Evolutionary conservation across 345 rosid species (phyloP).

Genomic region (Corchorus olitorius): DNA sequence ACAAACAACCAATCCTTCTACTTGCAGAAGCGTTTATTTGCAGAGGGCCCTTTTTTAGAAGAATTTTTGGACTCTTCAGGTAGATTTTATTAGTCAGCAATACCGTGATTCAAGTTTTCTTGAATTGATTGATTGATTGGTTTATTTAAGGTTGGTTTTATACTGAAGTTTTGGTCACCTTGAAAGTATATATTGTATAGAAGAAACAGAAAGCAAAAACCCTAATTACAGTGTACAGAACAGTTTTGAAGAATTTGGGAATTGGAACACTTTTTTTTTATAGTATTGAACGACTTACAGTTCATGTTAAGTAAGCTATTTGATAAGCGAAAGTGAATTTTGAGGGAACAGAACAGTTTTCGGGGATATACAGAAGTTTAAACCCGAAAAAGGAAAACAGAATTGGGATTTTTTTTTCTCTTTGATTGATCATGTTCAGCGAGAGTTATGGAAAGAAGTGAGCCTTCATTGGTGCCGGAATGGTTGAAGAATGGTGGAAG

Average conservation of each 20-base stretch:
- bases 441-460: slow-evolving; percentile 55
- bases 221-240: slow-evolving; percentile 24
- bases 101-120: slow-evolving; percentile 6
- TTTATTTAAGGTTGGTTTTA: background rate
- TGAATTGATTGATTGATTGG: slow-evolving; percentile 4
- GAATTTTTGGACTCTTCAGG: slow-evolving; percentile 14
- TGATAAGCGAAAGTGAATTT: background rate
- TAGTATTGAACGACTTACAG: background rate
- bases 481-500: slow-evolving; percentile 61
- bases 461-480: slow-evolving; percentile 58
- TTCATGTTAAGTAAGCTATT: background rate
- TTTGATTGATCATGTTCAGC: slow-evolving; percentile 37
- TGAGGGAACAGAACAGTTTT: background rate
- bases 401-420: background rate
- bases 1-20: background rate
- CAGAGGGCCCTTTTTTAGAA: slow-evolving; percentile 8
- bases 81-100: slow-evolving; percentile 6
- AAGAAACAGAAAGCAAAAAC: background rate
- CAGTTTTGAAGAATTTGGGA: slow-evolving; percentile 17
- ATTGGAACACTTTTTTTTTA: slow-evolving; percentile 14
- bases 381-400: background rate
- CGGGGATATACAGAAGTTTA: slow-evolving; percentile 4
- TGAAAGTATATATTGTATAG: slow-evolving; percentile 22
- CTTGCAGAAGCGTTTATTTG: slow-evolving; percentile 11
- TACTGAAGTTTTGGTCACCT: background rate